phyloP scores from a whole-genome alignment of 1,284 basidiomycete species.

The Ganoderma sp. region DNA sequence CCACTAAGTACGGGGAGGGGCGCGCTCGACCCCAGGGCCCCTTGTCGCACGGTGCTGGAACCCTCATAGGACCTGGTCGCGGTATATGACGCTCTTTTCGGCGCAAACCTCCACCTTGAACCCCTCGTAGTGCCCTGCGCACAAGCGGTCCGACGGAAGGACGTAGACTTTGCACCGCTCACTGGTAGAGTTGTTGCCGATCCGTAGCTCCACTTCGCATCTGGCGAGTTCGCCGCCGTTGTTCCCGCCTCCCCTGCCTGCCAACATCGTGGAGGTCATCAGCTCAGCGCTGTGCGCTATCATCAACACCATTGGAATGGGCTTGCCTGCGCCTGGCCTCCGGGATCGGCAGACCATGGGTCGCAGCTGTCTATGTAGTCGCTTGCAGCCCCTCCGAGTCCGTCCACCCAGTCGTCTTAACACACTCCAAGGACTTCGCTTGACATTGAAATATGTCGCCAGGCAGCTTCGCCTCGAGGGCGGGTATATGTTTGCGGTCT shows the following conservation, averaged over 20 bases:
- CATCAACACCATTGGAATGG: neutral
- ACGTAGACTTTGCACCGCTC: too few relatives aligned
- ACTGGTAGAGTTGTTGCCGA: too few relatives aligned
- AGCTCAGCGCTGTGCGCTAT: too few relatives aligned
- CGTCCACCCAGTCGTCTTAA: neutral
- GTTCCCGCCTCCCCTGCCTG: too few relatives aligned
- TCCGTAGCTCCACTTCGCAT: too few relatives aligned
- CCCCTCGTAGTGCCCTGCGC: too few relatives aligned
- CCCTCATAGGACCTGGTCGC: neutral
- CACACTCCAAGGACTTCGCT: neutral
- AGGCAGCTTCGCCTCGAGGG: neutral
- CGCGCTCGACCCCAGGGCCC: neutral
- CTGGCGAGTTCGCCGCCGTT: too few relatives aligned
- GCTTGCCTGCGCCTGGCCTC: too few relatives aligned
- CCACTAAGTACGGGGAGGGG: neutral
- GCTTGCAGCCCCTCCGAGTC: neutral
- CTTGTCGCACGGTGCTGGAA: neutral
- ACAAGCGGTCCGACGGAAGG: too few relatives aligned
- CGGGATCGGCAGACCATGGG: neutral
- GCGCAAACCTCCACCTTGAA: neutral
- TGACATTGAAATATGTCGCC: neutral
- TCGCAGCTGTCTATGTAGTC: neutral
- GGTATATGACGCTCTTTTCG: neutral
- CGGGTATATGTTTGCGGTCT: neutral
- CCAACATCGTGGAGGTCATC: too few relatives aligned